Conservation (phyloP, 768 basidiomycete genomes). For the Suillus discolor region DNA sequence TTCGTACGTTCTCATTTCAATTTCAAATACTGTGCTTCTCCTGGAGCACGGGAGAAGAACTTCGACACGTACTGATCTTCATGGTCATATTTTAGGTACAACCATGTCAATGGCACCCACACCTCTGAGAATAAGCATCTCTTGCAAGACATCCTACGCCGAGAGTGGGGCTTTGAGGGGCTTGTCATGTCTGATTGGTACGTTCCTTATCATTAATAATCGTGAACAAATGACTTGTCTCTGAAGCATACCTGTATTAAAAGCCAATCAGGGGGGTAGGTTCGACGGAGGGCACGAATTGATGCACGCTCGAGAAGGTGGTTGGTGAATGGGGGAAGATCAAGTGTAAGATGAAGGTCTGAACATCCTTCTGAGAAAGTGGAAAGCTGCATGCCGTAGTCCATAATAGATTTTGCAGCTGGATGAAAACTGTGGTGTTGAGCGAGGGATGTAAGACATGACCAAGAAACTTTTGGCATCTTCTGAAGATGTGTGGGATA, state of each 20-base stretch:
- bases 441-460: neutral
- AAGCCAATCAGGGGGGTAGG: no score
- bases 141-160: slow-evolving; percentile 61
- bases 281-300: no score
- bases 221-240: no score
- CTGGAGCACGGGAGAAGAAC: neutral
- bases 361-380: neutral
- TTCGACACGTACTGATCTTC: slow-evolving; percentile 1
- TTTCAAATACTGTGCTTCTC: neutral
- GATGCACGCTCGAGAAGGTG: slow-evolving; percentile 1
- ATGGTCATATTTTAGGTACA: slow-evolving; percentile 46
- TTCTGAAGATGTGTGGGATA: slow-evolving; percentile 38
- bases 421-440: neutral
- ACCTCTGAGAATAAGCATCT: slow-evolving; percentile 65
- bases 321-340: neutral
- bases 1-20: slow-evolving; percentile 46
- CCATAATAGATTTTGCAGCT: neutral
- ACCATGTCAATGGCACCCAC: slow-evolving; percentile 77
- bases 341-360: neutral
- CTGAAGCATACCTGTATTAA: no score
- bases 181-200: slow-evolving; percentile 85
- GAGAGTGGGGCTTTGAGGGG: slow-evolving; percentile 77
- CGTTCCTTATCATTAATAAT: no score
- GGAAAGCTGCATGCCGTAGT: neutral
- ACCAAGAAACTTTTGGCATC: slow-evolving; percentile 40